Conservation (phyloP, 2,329 filamentous ascomycete species). For the Trichoderma afroharzianum region DNA sequence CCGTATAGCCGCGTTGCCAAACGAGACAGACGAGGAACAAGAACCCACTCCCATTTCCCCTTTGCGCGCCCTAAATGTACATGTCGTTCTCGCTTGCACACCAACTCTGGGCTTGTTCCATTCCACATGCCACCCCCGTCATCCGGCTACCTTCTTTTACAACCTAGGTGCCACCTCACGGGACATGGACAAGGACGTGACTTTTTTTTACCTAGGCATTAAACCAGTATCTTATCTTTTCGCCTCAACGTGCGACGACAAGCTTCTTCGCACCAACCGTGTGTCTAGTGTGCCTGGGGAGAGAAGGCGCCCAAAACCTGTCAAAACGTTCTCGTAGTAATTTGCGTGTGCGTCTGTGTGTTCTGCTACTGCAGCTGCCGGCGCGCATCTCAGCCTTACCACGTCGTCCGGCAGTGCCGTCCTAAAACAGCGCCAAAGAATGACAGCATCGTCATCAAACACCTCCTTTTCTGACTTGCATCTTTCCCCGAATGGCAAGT, state of each 20-base stretch:
- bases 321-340: background rate
- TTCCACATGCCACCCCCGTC: background rate
- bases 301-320: background rate
- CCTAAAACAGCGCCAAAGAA: constrained; percentile 10
- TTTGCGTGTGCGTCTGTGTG: constrained; percentile 12
- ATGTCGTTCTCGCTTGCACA: background rate
- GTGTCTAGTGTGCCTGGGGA: background rate
- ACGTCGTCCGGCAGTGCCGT: constrained; percentile 14
- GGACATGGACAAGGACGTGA: background rate
- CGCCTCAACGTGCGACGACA: background rate
- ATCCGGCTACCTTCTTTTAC: background rate
- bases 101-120: background rate
- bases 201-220: background rate
- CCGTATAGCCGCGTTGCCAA: background rate
- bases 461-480: constrained; percentile 12
- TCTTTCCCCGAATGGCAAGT: constrained; percentile 14
- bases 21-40: background rate
- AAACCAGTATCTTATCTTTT: background rate
- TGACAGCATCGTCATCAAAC: constrained; percentile 15
- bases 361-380: constrained; percentile 14
- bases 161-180: constrained; percentile 10
- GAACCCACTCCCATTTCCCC: background rate
- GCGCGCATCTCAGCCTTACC: constrained; percentile 19
- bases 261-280: constrained; percentile 2
- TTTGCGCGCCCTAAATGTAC: background rate